Conservation (phyloP, 2,329 filamentous ascomycete species). For the Lachnellula suecica region DNA sequence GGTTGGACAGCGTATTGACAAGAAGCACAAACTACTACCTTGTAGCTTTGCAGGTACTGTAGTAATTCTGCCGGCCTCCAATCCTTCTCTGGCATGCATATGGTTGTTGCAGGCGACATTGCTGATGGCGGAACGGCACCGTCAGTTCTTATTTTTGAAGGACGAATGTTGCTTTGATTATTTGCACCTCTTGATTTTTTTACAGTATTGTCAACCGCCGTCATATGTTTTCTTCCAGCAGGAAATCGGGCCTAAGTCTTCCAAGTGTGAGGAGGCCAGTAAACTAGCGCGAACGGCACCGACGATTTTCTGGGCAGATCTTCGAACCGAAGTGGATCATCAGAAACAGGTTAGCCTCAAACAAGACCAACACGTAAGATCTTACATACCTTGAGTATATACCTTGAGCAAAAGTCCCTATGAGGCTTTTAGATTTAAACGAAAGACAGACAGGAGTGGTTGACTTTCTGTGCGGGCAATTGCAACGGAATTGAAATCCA, state of each 20-base stretch:
- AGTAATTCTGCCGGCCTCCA: constrained; percentile 17
- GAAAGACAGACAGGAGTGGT: too few relatives aligned
- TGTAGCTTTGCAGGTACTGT: constrained; percentile 21
- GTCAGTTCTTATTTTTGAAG: background rate
- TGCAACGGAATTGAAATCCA: too few relatives aligned
- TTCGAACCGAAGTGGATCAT: too few relatives aligned
- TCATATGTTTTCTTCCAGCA: too few relatives aligned
- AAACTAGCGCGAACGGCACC: constrained; percentile 1
- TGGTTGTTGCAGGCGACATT: background rate
- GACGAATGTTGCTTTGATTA: background rate
- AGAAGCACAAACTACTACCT: constrained; percentile 22
- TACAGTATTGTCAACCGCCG: too few relatives aligned
- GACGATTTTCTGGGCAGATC: constrained; percentile 9
- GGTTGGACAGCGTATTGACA: constrained; percentile 29
- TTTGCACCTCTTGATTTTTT: too few relatives aligned
- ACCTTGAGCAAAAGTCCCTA: too few relatives aligned
- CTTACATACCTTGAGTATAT: too few relatives aligned
- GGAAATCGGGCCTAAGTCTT: background rate
- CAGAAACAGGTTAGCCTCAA: too few relatives aligned
- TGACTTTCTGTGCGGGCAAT: too few relatives aligned
- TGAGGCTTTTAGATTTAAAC: too few relatives aligned
- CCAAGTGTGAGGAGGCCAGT: background rate
- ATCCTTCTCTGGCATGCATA: background rate
- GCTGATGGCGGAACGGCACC: constrained; percentile 3
- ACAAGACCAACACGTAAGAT: too few relatives aligned